phyloP scores from a whole-genome alignment of 345 rosid species.

The rapeseed (Brassica napus) region DNA sequence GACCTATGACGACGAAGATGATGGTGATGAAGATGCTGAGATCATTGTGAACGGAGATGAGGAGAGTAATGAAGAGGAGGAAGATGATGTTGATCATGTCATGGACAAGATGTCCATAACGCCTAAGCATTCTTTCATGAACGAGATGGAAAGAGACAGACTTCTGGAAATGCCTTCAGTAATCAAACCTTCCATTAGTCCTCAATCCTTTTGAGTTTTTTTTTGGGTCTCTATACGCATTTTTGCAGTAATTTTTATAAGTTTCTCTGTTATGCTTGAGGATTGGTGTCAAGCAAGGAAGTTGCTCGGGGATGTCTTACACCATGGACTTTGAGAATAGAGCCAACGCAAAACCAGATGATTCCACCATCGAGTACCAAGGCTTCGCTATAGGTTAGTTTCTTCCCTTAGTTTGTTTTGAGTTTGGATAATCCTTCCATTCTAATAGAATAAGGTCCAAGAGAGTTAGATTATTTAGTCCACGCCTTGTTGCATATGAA shows the following conservation, averaged over 20 bases:
- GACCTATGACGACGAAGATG: constrained; percentile 43
- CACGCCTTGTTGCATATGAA: no score
- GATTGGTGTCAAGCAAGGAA: constrained; percentile 92
- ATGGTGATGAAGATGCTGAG: constrained; percentile 34
- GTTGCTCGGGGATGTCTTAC: constrained; percentile 98
- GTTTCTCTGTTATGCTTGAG: constrained; percentile 52
- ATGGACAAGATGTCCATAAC: constrained; percentile 83
- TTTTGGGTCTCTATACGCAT: not conserved
- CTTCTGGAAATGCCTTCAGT: constrained; percentile 65
- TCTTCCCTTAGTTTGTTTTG: constrained; percentile 8
- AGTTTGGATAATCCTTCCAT: no score
- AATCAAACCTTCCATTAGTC: constrained; percentile 74
- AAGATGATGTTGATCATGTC: constrained; percentile 45
- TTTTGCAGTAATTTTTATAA: constrained; percentile 15
- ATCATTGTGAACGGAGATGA: constrained; percentile 44
- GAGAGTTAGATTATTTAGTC: no score
- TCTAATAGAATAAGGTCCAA: no score
- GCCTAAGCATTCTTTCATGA: constrained; percentile 51
- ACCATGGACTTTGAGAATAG: constrained; percentile 86
- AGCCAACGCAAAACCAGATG: constrained; percentile 70
- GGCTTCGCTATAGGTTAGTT: constrained; percentile 76
- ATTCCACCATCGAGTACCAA: constrained; percentile 69
- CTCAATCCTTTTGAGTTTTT: constrained; percentile 26
- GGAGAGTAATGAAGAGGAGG: constrained; percentile 42
- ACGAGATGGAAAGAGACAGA: constrained; percentile 40